Evolutionary conservation across 106 monocot species (phyloP), one percentile per base, ranked within the genome.

Genomic region (Narthecium ossifragum): DNA sequence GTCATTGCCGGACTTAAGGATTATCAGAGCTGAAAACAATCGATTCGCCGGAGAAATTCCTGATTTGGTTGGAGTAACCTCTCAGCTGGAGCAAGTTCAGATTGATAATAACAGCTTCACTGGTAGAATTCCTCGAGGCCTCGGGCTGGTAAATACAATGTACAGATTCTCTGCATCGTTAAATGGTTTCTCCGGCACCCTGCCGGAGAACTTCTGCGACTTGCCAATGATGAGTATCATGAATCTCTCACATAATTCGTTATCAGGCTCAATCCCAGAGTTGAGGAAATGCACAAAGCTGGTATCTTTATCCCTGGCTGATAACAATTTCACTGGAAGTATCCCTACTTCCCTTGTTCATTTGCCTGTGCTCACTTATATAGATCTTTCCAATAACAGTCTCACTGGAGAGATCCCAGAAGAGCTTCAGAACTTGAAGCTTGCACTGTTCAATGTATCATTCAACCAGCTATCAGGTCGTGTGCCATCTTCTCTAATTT

Each of bases 371-470:
- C 68, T 88, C 60, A 88, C 87, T 5, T 88, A 88, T 66, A 73
- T 88, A 29, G 87, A 88, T 66, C 75, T 88, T 26, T 88, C 87
- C 2, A 63, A 52, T 39, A 88, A 88, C 39, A 75, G 70, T 29
- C 81, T 88, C 12, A 82, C 45, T 24, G 87, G 87, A 2, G 75
- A 69, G 46, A 83, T 88, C n/a, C 88, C 88, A 5, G 37, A 50
- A 53, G 88, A 65, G 38, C 60, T 88, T 34, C 75, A 79, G 41
- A 74, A 79, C 50, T 47, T 88, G 71, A 88, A 88, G 59, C 79
- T 88, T 12, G 87, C 87, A 2, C 37, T 88, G 73, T 79, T 88
- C 53, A 88, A 88, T 67, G 82, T 88, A 5, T 88, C 87, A 1
- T 88, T 62, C 52, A 88, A 88, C 32, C 75, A 68, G 22, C 69